These are phyloP conservation scores for Neurospora discreta DNA, from an alignment of 495 filamentous ascomycete genomes.

Conservation along the genomic window DNA sequence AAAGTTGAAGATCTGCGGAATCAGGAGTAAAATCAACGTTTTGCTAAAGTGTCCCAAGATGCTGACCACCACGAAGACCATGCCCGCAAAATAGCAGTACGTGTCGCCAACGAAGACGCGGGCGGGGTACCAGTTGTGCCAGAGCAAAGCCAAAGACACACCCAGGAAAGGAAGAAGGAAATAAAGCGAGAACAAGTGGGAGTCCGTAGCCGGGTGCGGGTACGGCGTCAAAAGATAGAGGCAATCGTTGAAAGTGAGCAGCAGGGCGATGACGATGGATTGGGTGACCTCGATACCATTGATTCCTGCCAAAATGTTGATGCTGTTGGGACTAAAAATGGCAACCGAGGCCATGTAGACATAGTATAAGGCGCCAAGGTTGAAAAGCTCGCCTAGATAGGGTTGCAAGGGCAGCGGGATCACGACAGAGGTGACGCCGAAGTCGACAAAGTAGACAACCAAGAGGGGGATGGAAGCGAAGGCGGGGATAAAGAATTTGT, in stretches of 20 bases:
- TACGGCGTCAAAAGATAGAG: slow-evolving; percentile 70
- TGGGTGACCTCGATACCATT: slow-evolving; percentile 96
- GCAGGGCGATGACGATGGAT: slow-evolving; percentile 76
- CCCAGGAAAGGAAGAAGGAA: slow-evolving; percentile 89
- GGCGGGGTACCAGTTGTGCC: slow-evolving; percentile 94
- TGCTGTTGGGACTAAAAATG: slow-evolving; percentile 95
- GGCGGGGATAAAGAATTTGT: slow-evolving; percentile 95
- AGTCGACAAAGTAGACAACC: slow-evolving; percentile 95
- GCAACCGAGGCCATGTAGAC: slow-evolving; percentile 88
- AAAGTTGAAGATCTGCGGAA: slow-evolving; percentile 96
- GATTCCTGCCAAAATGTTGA: slow-evolving; percentile 96
- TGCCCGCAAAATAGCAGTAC: slow-evolving; percentile 98
- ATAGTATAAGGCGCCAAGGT: slow-evolving; percentile 89
- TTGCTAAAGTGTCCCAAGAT: slow-evolving; percentile 98
- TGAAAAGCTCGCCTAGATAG: slow-evolving; percentile 70
- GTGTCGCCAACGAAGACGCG: slow-evolving; percentile 95
- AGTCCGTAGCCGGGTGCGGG: slow-evolving; percentile 88
- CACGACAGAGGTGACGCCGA: slow-evolving; percentile 90
- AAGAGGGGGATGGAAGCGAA: slow-evolving; percentile 91
- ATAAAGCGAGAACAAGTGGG: slow-evolving; percentile 90
- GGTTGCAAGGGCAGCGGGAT: slow-evolving; percentile 72
- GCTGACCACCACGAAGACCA: slow-evolving; percentile 95
- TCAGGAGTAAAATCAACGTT: slow-evolving; percentile 78
- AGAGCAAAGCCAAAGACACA: slow-evolving; percentile 75
- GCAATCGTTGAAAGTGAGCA: slow-evolving; percentile 74